Base-by-base conservation (phyloP, 1,284 basidiomycete genomes). In the Rhodotorula sp. region DNA sequence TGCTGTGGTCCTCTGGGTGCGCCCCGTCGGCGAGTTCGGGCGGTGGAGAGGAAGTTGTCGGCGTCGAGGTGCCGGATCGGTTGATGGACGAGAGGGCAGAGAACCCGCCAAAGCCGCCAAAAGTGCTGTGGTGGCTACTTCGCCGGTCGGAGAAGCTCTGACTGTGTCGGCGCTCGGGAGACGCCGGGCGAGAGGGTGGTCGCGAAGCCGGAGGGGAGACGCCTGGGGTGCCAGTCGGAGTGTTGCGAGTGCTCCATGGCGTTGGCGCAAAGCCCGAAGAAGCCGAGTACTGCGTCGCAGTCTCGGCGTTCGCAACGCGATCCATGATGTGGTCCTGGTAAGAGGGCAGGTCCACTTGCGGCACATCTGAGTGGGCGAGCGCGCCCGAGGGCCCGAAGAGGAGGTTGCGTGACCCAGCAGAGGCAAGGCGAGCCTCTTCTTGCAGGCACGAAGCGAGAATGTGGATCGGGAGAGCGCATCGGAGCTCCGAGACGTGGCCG, bases 311-410 rank as follows among this genome's bases (percentile, higher is more conserved):
- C 53, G 93, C 91, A 51, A 96, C 87, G 48, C 93, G 86, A 80
- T 96, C 93, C 59, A 91, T 87, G 18, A 96, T 87, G 80, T 96
- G 93, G 62, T 91, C 87, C 29, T 84, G 86, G 81, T 95, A 96
- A 72, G 89, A 91, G 0, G 91, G 94, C 20, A 94, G 85, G 78
- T 93, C 89, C 67, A 85, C 78, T 56, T 80, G 82, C 60, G 89
- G 90, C 33, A 86, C 86, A 60, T 87, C 85, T 12, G 84, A 48
- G 10, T 83, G 81, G 7, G 77, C 67, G 24, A 79, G 72, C 20
- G 73, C 78, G 20, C 78, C 79, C 24, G 78, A 79, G 49, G 77
- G 75, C 33, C 86, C 87, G 60, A 88, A 86, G 15, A 89, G 81
- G 12, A 88, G 81, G 44, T 88, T 86, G 33, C 93, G 86, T 0